These are phyloP conservation scores for Thielaviopsis populi DNA, from an alignment of 2,329 filamentous ascomycete genomes.

Conservation along the genomic window DNA sequence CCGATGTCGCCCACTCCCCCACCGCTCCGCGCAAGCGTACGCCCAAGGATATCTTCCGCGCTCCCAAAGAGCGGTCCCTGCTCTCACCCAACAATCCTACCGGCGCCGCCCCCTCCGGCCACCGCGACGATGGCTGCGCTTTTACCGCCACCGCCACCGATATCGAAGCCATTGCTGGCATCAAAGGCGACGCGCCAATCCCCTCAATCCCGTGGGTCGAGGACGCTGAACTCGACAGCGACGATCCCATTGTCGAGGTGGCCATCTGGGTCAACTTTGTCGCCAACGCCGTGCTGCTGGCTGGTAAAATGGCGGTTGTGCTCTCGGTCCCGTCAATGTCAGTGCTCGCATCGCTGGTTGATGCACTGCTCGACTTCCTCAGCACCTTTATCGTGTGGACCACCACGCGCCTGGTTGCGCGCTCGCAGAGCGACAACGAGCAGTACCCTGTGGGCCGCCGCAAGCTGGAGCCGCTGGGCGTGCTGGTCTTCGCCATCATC, in stretches of 20 bases:
- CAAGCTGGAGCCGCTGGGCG: conserved; percentile 62
- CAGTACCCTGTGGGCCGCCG: conserved; percentile 65
- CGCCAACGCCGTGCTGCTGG: conserved; percentile 61
- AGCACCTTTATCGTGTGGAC: conserved; percentile 69
- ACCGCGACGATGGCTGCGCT: conserved; percentile 29
- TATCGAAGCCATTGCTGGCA: conserved; percentile 29
- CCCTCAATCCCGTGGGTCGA: conserved; percentile 55
- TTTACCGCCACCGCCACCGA: conserved; percentile 18
- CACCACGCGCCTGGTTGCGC: conserved; percentile 54
- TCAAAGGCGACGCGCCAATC: conserved; percentile 25
- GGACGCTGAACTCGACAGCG: conserved; percentile 56
- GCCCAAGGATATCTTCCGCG: conserved; percentile 72
- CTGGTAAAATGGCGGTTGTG: conserved; percentile 63
- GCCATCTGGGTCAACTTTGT: conserved; percentile 77
- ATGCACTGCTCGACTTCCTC: conserved; percentile 66
- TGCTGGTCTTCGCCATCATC: conserved; percentile 68
- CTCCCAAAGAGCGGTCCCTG: conserved; percentile 41
- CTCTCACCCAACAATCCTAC: conserved; percentile 25
- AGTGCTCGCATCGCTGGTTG: conserved; percentile 64
- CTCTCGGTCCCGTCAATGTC: conserved; percentile 67
- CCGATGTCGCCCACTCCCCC: conserved; percentile 19
- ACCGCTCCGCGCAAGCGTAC: conserved; percentile 54
- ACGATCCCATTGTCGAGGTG: conserved; percentile 61
- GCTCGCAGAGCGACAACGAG: conserved; percentile 54
- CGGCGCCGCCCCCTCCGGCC: conserved; percentile 23